These are phyloP conservation scores for Colletotrichum agaves DNA, from an alignment of 2,329 filamentous ascomycete species.

Conservation along the genomic window DNA sequence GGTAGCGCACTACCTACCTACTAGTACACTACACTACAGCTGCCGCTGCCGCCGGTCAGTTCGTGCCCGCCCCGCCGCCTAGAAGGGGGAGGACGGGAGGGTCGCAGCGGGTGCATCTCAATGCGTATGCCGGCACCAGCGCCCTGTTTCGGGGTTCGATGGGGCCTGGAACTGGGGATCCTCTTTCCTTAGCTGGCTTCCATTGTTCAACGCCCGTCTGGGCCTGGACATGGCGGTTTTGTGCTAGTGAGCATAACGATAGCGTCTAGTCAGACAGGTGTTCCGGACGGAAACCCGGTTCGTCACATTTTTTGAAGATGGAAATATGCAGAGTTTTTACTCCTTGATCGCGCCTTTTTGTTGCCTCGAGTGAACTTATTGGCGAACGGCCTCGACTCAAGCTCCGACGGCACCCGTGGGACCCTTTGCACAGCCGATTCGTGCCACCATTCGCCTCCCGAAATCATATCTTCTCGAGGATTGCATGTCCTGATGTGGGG, in stretches of 20 bases:
- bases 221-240: conserved; percentile 18
- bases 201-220: conserved; percentile 12
- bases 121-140: neutral
- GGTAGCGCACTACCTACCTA: too few species aligned
- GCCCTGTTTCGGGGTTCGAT: neutral
- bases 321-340: neutral
- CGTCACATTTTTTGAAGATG: neutral
- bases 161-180: neutral
- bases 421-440: conserved; percentile 4
- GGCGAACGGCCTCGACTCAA: neutral
- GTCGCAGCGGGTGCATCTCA: neutral
- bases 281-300: conserved; percentile 9
- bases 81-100: too few species aligned
- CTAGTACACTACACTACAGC: too few species aligned
- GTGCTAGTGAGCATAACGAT: neutral
- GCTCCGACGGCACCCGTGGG: conserved; percentile 15
- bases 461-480: neutral
- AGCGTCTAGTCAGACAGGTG: conserved; percentile 1
- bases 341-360: neutral
- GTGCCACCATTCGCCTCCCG: neutral
- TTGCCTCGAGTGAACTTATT: neutral
- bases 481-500: neutral
- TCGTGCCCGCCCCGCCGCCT: neutral
- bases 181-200: too few species aligned
- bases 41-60: too few species aligned